phyloP scores from a whole-genome alignment of 805 yeast species.

The Metschnikowia corniflorae region DNA sequence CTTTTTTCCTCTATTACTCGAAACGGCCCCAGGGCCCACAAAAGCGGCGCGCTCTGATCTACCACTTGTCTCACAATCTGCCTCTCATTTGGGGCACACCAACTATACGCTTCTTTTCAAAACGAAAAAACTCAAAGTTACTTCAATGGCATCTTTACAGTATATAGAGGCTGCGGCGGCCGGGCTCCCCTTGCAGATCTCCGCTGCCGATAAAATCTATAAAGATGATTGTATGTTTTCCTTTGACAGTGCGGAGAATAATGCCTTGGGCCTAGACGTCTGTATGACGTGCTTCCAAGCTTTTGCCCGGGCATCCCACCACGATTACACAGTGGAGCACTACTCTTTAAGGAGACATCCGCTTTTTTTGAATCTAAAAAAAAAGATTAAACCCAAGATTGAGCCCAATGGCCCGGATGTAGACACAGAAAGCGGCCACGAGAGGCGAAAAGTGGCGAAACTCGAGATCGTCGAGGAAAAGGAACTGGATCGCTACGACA shows the following conservation, averaged over 20 bases:
- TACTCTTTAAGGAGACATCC: slow-evolving; percentile 48
- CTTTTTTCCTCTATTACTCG: too few species aligned
- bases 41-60: too few species aligned
- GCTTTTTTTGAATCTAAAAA: slow-evolving; percentile 56
- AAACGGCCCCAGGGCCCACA: too few species aligned
- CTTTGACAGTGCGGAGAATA: slow-evolving; percentile 61
- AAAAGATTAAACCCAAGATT: slow-evolving; percentile 38
- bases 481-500: slow-evolving; percentile 62
- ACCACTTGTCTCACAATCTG: too few species aligned
- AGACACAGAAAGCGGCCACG: slow-evolving; percentile 21
- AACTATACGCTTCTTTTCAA: too few species aligned
- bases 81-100: too few species aligned
- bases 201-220: slow-evolving; percentile 42
- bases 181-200: slow-evolving; percentile 21
- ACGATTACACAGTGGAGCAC: slow-evolving; percentile 59
- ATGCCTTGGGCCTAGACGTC: slow-evolving; percentile 59
- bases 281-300: slow-evolving; percentile 74
- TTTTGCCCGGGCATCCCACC: slow-evolving; percentile 45
- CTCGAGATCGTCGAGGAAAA: slow-evolving; percentile 61
- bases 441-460: slow-evolving; percentile 50
- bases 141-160: slow-evolving; percentile 4
- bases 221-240: slow-evolving; percentile 92
- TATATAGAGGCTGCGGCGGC: slow-evolving; percentile 7
- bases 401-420: slow-evolving; percentile 13
- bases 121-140: too few species aligned